Conservation (phyloP, 2,329 filamentous ascomycete species). For the Penicillium carneum region DNA sequence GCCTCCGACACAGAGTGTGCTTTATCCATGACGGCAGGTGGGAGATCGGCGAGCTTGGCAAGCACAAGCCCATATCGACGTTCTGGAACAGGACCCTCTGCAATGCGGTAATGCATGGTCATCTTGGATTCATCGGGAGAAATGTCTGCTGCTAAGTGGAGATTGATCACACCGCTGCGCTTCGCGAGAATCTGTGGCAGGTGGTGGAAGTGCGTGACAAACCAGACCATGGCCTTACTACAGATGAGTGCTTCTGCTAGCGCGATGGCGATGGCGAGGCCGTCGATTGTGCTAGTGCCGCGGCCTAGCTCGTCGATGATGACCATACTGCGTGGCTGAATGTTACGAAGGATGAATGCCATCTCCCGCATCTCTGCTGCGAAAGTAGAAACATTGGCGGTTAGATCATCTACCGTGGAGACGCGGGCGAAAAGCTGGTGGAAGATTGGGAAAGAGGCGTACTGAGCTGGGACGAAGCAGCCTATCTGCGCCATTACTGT, state of each 20-base stretch:
- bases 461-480: slow-evolving; percentile 84
- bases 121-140: slow-evolving; percentile 66
- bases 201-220: slow-evolving; percentile 90
- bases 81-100: slow-evolving; percentile 72
- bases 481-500: slow-evolving; percentile 94
- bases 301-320: slow-evolving; percentile 92
- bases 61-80: slow-evolving; percentile 84
- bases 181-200: slow-evolving; percentile 77
- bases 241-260: slow-evolving; percentile 87
- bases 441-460: slow-evolving; percentile 80
- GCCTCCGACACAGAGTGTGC: slow-evolving; percentile 72
- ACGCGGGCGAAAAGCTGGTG: slow-evolving; percentile 86
- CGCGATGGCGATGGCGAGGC: slow-evolving; percentile 84
- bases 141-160: slow-evolving; percentile 79
- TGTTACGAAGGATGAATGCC: slow-evolving; percentile 86
- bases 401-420: slow-evolving; percentile 84
- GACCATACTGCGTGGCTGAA: slow-evolving; percentile 76
- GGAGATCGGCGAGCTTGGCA: slow-evolving; percentile 76
- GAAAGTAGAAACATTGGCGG: slow-evolving; percentile 91
- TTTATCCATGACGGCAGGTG: slow-evolving; percentile 68
- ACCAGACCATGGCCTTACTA: slow-evolving; percentile 82
- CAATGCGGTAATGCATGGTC: slow-evolving; percentile 87
- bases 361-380: slow-evolving; percentile 95
- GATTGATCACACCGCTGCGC: slow-evolving; percentile 78
- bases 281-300: slow-evolving; percentile 87